Percentiles rank a stretch among this genome's conserved stretches.
Conservation (phyloP, 768 basidiomycete genomes). For the Lepiota brunneoincarnata region DNA sequence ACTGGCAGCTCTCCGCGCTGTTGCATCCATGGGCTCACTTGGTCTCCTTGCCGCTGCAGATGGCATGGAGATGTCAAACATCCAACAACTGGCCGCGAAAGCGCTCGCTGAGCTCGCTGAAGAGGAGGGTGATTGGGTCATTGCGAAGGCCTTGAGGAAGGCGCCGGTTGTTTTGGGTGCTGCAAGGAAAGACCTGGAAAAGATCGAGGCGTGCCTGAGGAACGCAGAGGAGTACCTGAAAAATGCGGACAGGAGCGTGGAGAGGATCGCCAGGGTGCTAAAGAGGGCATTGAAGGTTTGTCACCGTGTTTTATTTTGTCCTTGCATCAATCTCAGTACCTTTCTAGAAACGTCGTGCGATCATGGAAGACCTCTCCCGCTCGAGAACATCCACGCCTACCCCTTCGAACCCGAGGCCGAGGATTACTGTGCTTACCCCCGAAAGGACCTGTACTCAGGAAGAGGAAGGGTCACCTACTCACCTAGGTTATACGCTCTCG, state of each 20-base stretch:
- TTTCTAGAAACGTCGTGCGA: conserved; percentile 47
- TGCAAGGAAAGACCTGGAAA: conserved; percentile 53
- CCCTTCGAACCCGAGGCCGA: neutral
- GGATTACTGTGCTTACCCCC: neutral
- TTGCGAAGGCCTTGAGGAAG: conserved; percentile 38
- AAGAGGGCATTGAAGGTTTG: conserved; percentile 54
- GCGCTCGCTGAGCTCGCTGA: conserved; percentile 4
- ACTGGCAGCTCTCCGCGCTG: neutral
- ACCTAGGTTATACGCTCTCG: conserved; percentile 26
- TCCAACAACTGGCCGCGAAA: neutral
- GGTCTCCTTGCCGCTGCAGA: neutral
- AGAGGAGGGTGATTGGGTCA: conserved; percentile 28
- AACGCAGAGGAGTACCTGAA: conserved; percentile 9
- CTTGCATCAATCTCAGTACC: conserved; percentile 1
- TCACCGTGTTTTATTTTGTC: conserved; percentile 3
- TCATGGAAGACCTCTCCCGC: conserved; percentile 27
- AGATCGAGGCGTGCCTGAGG: conserved; percentile 33
- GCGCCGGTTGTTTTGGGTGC: conserved; percentile 49
- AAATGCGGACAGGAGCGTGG: conserved; percentile 1
- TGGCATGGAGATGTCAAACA: neutral
- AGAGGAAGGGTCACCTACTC: conserved; percentile 21
- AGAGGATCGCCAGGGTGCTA: conserved; percentile 48
- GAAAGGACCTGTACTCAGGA: neutral
- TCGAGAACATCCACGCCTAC: conserved; percentile 9
- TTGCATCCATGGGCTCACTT: conserved; percentile 2